A percentile compares a stretch with the other conserved stretches of the same genome.
Conservation (phyloP, 2,329 filamentous ascomycete genomes). For the Colletotrichum tofieldiae region DNA sequence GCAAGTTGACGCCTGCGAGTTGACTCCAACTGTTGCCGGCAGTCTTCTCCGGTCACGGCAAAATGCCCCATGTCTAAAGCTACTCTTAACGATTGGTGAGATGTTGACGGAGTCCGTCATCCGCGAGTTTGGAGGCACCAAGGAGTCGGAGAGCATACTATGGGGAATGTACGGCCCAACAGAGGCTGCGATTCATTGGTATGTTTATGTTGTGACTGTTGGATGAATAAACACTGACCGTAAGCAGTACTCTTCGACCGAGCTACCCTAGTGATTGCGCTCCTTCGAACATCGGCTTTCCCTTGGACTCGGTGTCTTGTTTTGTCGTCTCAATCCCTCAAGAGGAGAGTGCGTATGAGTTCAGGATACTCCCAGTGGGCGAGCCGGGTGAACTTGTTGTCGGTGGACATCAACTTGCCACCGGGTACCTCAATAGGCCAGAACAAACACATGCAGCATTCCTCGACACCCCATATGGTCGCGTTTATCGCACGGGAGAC, state of each 20-base stretch:
- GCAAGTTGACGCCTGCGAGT: slow-evolving; percentile 85
- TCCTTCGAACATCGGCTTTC: slow-evolving; percentile 77
- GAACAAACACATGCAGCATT: slow-evolving; percentile 83
- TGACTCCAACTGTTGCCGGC: slow-evolving; percentile 89
- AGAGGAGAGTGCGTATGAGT: slow-evolving; percentile 49
- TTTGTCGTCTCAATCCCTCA: slow-evolving; percentile 74
- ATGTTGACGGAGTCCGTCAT: slow-evolving; percentile 88
- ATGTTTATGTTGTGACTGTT: slow-evolving; percentile 44
- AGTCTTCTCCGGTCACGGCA: slow-evolving; percentile 80
- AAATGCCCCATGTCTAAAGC: slow-evolving; percentile 76
- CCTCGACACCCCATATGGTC: slow-evolving; percentile 76
- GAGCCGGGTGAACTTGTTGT: slow-evolving; percentile 85
- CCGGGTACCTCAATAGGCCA: slow-evolving; percentile 85
- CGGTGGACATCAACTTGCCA: slow-evolving; percentile 84
- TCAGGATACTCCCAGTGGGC: slow-evolving; percentile 74
- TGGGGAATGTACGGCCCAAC: slow-evolving; percentile 97
- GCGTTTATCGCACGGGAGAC: slow-evolving; percentile 88
- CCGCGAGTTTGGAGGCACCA: slow-evolving; percentile 80
- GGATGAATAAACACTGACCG: background rate
- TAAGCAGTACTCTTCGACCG: slow-evolving; percentile 15
- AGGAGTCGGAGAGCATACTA: slow-evolving; percentile 73
- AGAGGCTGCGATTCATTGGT: slow-evolving; percentile 91
- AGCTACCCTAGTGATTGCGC: slow-evolving; percentile 15
- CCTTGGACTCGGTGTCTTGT: slow-evolving; percentile 85
- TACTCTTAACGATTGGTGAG: slow-evolving; percentile 91